A percentile compares a stretch with the other conserved stretches of the same genome.
phyloP scores from a whole-genome alignment of 179 eudicot genomes.

The Spergularia azorica region DNA sequence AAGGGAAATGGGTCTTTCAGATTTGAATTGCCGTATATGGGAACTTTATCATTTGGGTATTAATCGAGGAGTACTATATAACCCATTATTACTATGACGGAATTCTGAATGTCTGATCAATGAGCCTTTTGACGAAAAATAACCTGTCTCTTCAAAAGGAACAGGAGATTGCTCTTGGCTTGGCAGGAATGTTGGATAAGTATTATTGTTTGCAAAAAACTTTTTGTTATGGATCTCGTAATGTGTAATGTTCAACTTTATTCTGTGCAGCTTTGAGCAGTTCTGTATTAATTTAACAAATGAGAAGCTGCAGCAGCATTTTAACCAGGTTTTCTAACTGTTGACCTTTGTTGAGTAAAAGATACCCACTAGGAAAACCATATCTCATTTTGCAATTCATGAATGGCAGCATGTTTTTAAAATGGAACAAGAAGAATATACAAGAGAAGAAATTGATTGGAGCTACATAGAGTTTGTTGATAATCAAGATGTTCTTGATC shows the following conservation, averaged over 20 bases:
- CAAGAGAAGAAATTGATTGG: constrained; percentile 93
- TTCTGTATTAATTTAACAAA: constrained; percentile 91
- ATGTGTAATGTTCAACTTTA: constrained; percentile 20
- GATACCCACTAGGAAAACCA: not conserved
- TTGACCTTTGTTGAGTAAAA: constrained; percentile 6
- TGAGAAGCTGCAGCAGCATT: constrained; percentile 97
- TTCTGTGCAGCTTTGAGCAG: constrained; percentile 87
- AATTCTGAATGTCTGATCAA: constrained; percentile 11
- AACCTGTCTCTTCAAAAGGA: not conserved
- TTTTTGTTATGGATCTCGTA: not conserved
- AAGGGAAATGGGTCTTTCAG: too few species aligned
- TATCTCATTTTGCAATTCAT: not conserved
- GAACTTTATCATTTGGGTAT: too few species aligned
- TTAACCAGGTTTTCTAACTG: constrained; percentile 70
- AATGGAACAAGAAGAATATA: constrained; percentile 98
- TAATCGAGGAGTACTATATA: not conserved
- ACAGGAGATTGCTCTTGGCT: too few species aligned
- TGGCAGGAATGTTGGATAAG: not conserved
- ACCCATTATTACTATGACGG: not conserved
- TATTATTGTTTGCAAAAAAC: not conserved
- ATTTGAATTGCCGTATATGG: too few species aligned
- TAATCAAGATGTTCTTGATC: constrained; percentile 95
- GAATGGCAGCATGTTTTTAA: constrained; percentile 89
- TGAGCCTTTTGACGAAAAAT: not conserved
- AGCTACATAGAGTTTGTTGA: constrained; percentile 91